Evolutionary conservation across 2,329 filamentous ascomycete genomes (phyloP).

Genomic region (Diaporthe ampelina): DNA sequence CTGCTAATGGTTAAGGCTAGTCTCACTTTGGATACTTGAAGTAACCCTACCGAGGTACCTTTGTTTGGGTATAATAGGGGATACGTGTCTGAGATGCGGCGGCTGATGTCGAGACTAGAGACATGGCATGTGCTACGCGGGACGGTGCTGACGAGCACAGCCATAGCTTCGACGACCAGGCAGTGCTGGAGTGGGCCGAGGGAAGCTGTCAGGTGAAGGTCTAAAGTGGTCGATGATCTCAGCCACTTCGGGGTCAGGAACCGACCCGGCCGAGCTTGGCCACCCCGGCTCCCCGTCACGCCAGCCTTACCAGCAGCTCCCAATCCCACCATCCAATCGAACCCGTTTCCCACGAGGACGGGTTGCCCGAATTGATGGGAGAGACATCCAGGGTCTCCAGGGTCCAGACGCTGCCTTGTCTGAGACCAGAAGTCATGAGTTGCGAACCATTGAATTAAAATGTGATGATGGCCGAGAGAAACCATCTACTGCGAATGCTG

Average conservation of each 20-base stretch:
- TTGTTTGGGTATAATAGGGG: neutral
- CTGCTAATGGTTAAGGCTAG: neutral
- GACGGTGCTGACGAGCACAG: neutral
- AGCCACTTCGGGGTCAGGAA: slow-evolving; percentile 27
- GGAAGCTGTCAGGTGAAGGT: slow-evolving; percentile 27
- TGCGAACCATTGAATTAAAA: neutral
- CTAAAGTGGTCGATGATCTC: slow-evolving; percentile 18
- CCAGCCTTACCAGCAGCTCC: slow-evolving; percentile 23
- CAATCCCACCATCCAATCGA: neutral
- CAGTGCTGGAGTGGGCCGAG: slow-evolving; percentile 4
- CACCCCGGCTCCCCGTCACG: slow-evolving; percentile 24
- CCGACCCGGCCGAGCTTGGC: slow-evolving; percentile 12
- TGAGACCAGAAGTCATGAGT: slow-evolving; percentile 3
- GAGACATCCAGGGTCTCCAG: slow-evolving; percentile 11
- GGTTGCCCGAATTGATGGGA: neutral
- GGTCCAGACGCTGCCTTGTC: slow-evolving; percentile 2
- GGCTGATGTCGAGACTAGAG: neutral
- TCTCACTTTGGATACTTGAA: neutral
- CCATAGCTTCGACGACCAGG: neutral
- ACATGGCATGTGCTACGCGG: slow-evolving; percentile 1
- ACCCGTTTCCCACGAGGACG: neutral
- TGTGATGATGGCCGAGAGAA: slow-evolving; percentile 3
- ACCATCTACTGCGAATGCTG: slow-evolving; percentile 6
- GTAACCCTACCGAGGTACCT: neutral
- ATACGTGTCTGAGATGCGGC: slow-evolving; percentile 12